phyloP scores from a whole-genome alignment of 2,329 filamentous ascomycete species.

The Colletotrichum sp. region DNA sequence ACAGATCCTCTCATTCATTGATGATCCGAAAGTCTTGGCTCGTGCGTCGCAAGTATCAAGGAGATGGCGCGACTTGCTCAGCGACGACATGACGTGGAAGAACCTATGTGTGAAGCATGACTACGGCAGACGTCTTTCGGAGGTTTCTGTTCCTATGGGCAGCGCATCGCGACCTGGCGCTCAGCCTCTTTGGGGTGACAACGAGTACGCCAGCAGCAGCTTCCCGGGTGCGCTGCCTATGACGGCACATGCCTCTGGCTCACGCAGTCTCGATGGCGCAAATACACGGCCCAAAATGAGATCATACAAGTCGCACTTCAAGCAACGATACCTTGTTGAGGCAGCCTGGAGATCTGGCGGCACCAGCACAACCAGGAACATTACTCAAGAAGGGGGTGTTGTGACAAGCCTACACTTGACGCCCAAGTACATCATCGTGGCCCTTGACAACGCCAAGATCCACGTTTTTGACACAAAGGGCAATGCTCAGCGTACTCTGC shows the following conservation, averaged over 20 bases:
- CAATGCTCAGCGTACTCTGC: conserved; percentile 83
- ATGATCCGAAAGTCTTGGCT: conserved; percentile 92
- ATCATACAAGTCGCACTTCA: conserved; percentile 96
- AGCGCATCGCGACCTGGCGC: conserved; percentile 4
- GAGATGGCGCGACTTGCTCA: conserved; percentile 90
- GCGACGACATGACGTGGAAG: conserved; percentile 98
- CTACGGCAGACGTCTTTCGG: conserved; percentile 69
- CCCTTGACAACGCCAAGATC: conserved; percentile 97
- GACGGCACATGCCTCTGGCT: conserved; percentile 38
- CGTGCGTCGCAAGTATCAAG: conserved; percentile 95
- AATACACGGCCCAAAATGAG: conserved; percentile 67
- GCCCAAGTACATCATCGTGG: conserved; percentile 95
- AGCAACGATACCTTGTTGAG: conserved; percentile 95
- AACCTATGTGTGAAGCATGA: conserved; percentile 95
- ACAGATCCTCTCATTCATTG: conserved; percentile 93
- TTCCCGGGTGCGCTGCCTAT: conserved; percentile 50
- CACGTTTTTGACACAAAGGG: conserved; percentile 96
- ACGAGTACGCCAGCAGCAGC: conserved; percentile 39
- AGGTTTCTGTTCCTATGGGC: conserved; percentile 34
- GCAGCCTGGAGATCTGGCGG: conserved; percentile 95
- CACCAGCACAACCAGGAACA: conserved; percentile 81
- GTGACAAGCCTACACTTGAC: conserved; percentile 96
- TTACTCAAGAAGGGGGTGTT: conserved; percentile 95
- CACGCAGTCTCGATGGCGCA: conserved; percentile 62
- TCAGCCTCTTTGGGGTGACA: conserved; percentile 11